Evolutionary conservation across 306 rosid genomes (phyloP).

Genomic region (Cotoneaster glaucophyllus): DNA sequence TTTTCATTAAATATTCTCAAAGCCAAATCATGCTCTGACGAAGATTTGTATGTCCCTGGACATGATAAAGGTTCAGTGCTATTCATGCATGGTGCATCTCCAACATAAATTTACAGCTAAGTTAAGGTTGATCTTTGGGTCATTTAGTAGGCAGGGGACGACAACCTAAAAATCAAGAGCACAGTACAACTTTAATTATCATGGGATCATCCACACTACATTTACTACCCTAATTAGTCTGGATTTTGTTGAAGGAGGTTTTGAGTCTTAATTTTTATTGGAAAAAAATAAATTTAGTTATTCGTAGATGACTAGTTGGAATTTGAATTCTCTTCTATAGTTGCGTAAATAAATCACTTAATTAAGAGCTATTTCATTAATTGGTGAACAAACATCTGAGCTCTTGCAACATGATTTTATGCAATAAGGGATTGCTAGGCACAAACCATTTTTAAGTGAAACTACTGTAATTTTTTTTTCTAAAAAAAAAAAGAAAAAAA

Average conservation of each 20-base stretch:
- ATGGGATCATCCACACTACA: not conserved
- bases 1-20: not conserved
- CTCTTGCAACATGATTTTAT: not conserved
- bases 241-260: not conserved
- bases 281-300: no score
- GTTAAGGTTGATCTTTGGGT: not conserved
- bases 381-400: no score
- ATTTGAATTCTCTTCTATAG: not conserved
- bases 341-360: not conserved
- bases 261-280: not conserved
- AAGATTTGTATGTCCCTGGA: not conserved
- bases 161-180: not conserved
- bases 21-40: not conserved
- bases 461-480: no score
- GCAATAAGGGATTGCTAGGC: not conserved
- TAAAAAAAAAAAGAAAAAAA: no score
- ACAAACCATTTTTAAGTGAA: not conserved
- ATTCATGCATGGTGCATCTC: not conserved
- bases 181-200: not conserved
- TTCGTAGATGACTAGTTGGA: not conserved
- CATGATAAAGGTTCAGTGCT: not conserved
- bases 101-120: not conserved
- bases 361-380: not conserved
- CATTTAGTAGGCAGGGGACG: not conserved
- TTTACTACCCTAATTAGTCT: no score